A percentile compares a stretch with the other conserved stretches of the same genome.
These are phyloP conservation scores for Sutorius eximius DNA, from an alignment of 1,284 basidiomycete genomes.

Conservation along the genomic window DNA sequence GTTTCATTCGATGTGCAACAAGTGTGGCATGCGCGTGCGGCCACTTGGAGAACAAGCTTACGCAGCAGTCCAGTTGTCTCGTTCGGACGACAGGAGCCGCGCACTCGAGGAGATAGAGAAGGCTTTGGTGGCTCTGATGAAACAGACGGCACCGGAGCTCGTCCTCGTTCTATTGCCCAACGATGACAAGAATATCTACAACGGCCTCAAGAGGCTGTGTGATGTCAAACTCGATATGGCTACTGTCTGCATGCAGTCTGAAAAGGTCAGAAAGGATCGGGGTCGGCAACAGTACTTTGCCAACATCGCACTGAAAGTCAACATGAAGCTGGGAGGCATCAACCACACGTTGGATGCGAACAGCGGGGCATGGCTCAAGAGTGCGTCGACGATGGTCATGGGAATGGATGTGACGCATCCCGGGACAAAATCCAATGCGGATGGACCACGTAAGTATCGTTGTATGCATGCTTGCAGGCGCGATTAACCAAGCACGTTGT, in stretches of 20 bases:
- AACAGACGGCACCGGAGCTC: constrained; percentile 32
- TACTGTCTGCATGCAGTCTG: constrained; percentile 66
- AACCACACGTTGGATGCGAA: constrained; percentile 62
- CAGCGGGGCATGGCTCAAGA: constrained; percentile 55
- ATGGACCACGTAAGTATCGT: constrained; percentile 49
- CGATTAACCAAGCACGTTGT: background rate
- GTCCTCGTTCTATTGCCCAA: constrained; percentile 62
- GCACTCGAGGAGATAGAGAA: constrained; percentile 25
- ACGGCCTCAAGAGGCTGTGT: constrained; percentile 68
- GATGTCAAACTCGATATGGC: constrained; percentile 65
- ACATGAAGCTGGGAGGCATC: constrained; percentile 78
- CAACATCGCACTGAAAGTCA: constrained; percentile 50
- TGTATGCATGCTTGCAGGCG: background rate
- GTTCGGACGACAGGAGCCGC: background rate
- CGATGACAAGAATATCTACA: constrained; percentile 67
- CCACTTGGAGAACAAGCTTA: background rate
- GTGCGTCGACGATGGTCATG: constrained; percentile 69
- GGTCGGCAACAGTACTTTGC: constrained; percentile 40
- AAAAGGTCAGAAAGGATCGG: constrained; percentile 54
- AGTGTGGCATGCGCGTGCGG: constrained; percentile 54
- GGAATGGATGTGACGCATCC: constrained; percentile 84
- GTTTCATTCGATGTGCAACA: constrained; percentile 58
- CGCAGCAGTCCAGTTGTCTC: constrained; percentile 10
- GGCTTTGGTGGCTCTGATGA: constrained; percentile 20
- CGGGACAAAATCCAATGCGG: constrained; percentile 46